Evolutionary conservation across 2,329 filamentous ascomycete genomes (phyloP).

Genomic region (Emmonsiellopsis sp.): DNA sequence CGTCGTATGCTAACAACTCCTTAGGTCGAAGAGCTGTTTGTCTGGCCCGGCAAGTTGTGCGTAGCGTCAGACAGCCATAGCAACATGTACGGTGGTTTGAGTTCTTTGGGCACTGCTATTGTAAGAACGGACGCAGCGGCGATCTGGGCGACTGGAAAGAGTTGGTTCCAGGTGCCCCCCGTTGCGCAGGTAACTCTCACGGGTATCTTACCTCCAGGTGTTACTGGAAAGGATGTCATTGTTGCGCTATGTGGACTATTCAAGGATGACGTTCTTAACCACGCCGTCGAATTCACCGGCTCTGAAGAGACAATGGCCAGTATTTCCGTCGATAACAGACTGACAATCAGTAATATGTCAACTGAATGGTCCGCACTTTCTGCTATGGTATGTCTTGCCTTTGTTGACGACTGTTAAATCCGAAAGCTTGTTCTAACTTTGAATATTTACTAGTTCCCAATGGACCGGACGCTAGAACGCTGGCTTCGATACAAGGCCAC

Average conservation of each 20-base stretch:
- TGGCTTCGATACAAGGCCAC: conserved; percentile 77
- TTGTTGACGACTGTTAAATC: too few relatives aligned
- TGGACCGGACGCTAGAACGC: conserved; percentile 59
- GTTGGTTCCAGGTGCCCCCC: conserved; percentile 84
- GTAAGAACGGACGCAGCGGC: conserved; percentile 80
- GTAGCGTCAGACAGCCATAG: conserved; percentile 65
- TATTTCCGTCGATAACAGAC: conserved; percentile 61
- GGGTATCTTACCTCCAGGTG: conserved; percentile 65
- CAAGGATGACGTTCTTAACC: conserved; percentile 81
- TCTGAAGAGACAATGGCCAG: conserved; percentile 66
- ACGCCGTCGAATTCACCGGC: conserved; percentile 80
- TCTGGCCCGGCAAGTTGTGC: conserved; percentile 74
- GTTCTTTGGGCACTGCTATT: conserved; percentile 67
- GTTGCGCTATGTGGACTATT: conserved; percentile 80
- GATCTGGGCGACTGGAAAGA: conserved; percentile 74
- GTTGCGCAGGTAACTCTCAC: conserved; percentile 71
- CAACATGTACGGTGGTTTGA: conserved; percentile 77
- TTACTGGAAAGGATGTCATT: conserved; percentile 91
- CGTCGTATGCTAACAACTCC: too few relatives aligned
- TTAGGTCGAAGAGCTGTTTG: conserved; percentile 66
- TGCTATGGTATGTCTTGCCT: conserved; percentile 41
- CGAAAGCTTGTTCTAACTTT: too few relatives aligned
- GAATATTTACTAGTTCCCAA: conserved; percentile 51
- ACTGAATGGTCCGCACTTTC: conserved; percentile 71
- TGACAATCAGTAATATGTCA: conserved; percentile 68